Base-by-base conservation (phyloP, 179 eudicot species). In the Spergularia azorica region DNA sequence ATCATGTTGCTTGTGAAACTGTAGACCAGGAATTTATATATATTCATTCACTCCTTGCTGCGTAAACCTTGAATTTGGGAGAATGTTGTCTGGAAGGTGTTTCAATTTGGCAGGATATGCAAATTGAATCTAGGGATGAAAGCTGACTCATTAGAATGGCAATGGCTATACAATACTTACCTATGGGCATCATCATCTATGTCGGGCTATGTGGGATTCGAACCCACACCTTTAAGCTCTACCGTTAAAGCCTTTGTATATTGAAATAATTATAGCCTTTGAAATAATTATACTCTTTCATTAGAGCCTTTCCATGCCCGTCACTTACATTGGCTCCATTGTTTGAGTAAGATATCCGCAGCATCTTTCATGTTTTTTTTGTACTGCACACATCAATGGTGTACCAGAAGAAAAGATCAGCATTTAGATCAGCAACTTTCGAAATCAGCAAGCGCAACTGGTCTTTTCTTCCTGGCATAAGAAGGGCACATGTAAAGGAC, bases 71-170 rank as follows among this genome's bases (percentile, higher is more conserved):
- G 32, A 48, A 26, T 38, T 7, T 59, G 56, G 52, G 54, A 16
- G 26, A 48, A 60, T 65, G 58, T 12, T 68, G 57, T 72, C 9
- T 81, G 58, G 54, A 61, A 57, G 74, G 12, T 41, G 11, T 36
- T 80, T 12, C 59, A 71, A 81, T 76, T 76, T 89, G n/a, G 73
- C 90, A 95, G 99, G 99, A 92, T 79, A 94, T 92, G 80, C 97
- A n/a, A n/a, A n/a, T n/a, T n/a, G n/a, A n/a, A n/a, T n/a, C n/a
- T n/a, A n/a, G n/a, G n/a, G n/a, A n/a, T n/a, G n/a, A n/a, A n/a
- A n/a, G n/a, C n/a, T n/a, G n/a, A n/a, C n/a, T n/a, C n/a, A n/a
- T n/a, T n/a, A n/a, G n/a, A n/a, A n/a, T n/a, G n/a, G n/a, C n/a
- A n/a, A n/a, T n/a, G n/a, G n/a, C n/a, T n/a, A n/a, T n/a, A n/a